phyloP scores from a whole-genome alignment of 768 basidiomycete genomes.

The Lentinula boryana region DNA sequence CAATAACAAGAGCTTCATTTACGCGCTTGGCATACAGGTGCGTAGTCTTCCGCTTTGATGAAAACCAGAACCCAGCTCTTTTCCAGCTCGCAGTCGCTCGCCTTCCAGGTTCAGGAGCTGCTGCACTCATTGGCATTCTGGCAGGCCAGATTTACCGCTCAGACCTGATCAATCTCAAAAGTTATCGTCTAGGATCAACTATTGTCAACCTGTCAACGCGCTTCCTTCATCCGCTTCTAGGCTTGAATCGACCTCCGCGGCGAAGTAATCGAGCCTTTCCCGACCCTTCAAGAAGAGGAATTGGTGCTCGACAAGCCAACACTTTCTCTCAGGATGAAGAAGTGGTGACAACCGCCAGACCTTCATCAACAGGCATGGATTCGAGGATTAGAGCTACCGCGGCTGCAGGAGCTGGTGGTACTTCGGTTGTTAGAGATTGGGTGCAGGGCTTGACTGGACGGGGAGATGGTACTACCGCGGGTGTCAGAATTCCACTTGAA shows the following conservation, averaged over 20 bases:
- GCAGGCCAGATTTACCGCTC: constrained; percentile 79
- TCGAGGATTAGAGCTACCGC: constrained; percentile 16
- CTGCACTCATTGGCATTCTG: constrained; percentile 59
- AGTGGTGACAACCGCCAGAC: constrained; percentile 55
- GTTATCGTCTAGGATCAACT: constrained; percentile 66
- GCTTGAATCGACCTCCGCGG: constrained; percentile 54
- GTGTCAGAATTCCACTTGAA: constrained; percentile 67
- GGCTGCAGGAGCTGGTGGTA: constrained; percentile 16
- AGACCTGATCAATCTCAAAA: constrained; percentile 72
- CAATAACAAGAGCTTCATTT: constrained; percentile 72
- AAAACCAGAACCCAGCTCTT: background rate
- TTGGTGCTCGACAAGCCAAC: constrained; percentile 8
- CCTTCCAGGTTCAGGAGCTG: constrained; percentile 58
- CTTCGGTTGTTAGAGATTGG: constrained; percentile 71
- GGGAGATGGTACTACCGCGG: constrained; percentile 42
- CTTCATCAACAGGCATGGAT: constrained; percentile 12
- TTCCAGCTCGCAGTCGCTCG: constrained; percentile 63
- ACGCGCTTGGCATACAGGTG: constrained; percentile 71
- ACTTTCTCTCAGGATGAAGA: constrained; percentile 41
- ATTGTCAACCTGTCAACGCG: constrained; percentile 49
- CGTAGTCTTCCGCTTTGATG: constrained; percentile 12
- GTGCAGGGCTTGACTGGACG: constrained; percentile 74
- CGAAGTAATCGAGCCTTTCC: constrained; percentile 73
- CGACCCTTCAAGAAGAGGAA: constrained; percentile 27
- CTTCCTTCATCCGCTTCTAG: constrained; percentile 63